Conservation (phyloP, 2,329 filamentous ascomycete species). For the Talaromyces sp. region DNA sequence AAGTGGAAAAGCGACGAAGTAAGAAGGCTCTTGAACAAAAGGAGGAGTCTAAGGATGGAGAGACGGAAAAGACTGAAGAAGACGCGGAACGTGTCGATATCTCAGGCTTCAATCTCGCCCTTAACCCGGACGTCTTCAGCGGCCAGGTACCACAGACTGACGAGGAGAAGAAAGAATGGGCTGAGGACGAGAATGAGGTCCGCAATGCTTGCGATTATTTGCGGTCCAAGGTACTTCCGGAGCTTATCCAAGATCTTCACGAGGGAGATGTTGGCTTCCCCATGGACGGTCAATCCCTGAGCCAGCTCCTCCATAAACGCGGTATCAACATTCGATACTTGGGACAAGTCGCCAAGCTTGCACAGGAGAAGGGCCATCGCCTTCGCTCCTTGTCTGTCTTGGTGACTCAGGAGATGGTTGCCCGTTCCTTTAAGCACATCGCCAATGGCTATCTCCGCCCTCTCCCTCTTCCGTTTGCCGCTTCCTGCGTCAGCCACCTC, state of each 20-base stretch:
- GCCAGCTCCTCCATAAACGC: slow-evolving; percentile 84
- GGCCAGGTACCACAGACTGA: slow-evolving; percentile 86
- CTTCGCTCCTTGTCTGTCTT: slow-evolving; percentile 73
- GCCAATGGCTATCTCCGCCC: slow-evolving; percentile 72
- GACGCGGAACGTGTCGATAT: slow-evolving; percentile 72
- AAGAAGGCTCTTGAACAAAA: slow-evolving; percentile 33
- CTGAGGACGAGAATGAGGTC: slow-evolving; percentile 81
- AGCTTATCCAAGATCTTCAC: slow-evolving; percentile 77
- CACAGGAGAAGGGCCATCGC: slow-evolving; percentile 61
- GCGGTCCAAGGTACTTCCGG: slow-evolving; percentile 71
- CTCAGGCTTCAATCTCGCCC: slow-evolving; percentile 75
- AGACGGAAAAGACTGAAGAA: slow-evolving; percentile 38
- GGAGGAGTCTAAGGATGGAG: slow-evolving; percentile 35
- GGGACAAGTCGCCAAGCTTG: slow-evolving; percentile 71
- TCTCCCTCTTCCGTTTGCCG: slow-evolving; percentile 72
- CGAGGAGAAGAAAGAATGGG: slow-evolving; percentile 78
- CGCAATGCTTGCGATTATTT: slow-evolving; percentile 77
- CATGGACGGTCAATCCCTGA: slow-evolving; percentile 94
- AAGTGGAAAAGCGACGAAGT: slow-evolving; percentile 61
- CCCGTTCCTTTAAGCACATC: slow-evolving; percentile 93
- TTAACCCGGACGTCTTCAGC: slow-evolving; percentile 95
- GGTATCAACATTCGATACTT: slow-evolving; percentile 96
- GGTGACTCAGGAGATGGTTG: slow-evolving; percentile 84
- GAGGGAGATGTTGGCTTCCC: slow-evolving; percentile 95
- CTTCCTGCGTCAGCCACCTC: slow-evolving; percentile 75